Evolutionary conservation across 306 rosid species (phyloP).

Genomic region (Prunus salicina): DNA sequence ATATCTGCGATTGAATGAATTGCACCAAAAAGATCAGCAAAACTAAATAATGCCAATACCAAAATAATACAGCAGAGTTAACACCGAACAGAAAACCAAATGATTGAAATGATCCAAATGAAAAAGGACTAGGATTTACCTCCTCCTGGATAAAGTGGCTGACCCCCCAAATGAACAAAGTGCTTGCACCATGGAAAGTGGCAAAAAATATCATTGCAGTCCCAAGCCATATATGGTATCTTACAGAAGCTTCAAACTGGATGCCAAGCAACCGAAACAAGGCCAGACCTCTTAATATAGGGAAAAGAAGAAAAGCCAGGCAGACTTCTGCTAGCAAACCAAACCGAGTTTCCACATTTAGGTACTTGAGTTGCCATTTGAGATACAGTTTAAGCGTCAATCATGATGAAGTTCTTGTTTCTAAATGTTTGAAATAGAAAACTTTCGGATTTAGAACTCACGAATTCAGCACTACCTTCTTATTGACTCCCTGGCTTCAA

Average conservation of each 20-base stretch:
- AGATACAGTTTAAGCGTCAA: slow-evolving; percentile 18
- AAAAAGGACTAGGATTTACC: slow-evolving; percentile 40
- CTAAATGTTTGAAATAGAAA: not conserved
- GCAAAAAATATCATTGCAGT: slow-evolving; percentile 74
- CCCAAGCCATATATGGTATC: slow-evolving; percentile 78
- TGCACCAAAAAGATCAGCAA: not conserved
- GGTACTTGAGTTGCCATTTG: slow-evolving; percentile 92
- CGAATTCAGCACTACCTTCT: slow-evolving; percentile 60
- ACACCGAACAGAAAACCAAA: no score
- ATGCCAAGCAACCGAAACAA: slow-evolving; percentile 65
- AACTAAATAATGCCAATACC: not conserved
- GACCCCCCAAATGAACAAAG: slow-evolving; percentile 77
- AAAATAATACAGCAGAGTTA: not conserved
- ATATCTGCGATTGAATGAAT: slow-evolving; percentile 39
- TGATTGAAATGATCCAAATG: no score
- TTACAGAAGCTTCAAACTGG: slow-evolving; percentile 87
- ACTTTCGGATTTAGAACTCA: slow-evolving; percentile 31
- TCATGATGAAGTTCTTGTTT: slow-evolving; percentile 2
- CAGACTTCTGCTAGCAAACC: slow-evolving; percentile 81
- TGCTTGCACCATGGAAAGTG: slow-evolving; percentile 73
- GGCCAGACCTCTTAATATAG: slow-evolving; percentile 72
- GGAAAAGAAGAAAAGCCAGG: slow-evolving; percentile 77
- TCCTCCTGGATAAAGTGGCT: slow-evolving; percentile 67
- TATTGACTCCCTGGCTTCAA: slow-evolving; percentile 40
- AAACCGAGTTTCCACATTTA: slow-evolving; percentile 65